These are phyloP conservation scores for Apocynum venetum DNA, from an alignment of 257 asterid genomes.

Conservation along the genomic window DNA sequence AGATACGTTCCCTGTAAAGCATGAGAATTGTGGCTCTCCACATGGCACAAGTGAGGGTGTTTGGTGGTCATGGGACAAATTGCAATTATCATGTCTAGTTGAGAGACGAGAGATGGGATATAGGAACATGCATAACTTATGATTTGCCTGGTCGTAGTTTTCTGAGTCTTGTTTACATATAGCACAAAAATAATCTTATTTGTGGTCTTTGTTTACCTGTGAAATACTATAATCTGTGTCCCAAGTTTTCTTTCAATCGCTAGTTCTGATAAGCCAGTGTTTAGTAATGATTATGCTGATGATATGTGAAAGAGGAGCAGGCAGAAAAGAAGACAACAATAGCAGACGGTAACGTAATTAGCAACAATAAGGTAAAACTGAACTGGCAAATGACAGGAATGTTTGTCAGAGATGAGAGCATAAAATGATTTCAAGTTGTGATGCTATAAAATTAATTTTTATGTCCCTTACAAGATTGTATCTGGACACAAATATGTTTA, in stretches of 20 bases:
- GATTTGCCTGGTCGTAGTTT: conserved; percentile 3
- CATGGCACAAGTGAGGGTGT: conserved; percentile 30
- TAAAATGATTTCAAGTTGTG: background rate
- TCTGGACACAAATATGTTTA: background rate
- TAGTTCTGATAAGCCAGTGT: background rate
- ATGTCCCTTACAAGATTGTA: background rate
- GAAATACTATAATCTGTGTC: background rate
- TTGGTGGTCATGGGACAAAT: conserved; percentile 20
- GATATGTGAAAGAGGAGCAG: background rate
- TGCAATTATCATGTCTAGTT: background rate
- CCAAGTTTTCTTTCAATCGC: background rate
- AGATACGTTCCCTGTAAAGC: conserved; percentile 34
- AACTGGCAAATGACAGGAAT: background rate
- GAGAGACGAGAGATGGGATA: conserved; percentile 8
- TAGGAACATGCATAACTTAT: conserved; percentile 8
- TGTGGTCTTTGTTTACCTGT: background rate
- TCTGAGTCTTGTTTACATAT: conserved; percentile 2
- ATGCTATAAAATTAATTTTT: background rate
- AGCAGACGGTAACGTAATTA: background rate
- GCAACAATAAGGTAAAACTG: background rate
- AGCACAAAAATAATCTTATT: background rate
- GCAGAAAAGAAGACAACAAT: background rate
- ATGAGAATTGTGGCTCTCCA: conserved; percentile 33
- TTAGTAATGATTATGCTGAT: background rate
- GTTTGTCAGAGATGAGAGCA: background rate